Evolutionary conservation across 2,329 filamentous ascomycete genomes (phyloP), one percentile per base, ranked within the genome.

Genomic region (Dactylonectria estremocensis): DNA sequence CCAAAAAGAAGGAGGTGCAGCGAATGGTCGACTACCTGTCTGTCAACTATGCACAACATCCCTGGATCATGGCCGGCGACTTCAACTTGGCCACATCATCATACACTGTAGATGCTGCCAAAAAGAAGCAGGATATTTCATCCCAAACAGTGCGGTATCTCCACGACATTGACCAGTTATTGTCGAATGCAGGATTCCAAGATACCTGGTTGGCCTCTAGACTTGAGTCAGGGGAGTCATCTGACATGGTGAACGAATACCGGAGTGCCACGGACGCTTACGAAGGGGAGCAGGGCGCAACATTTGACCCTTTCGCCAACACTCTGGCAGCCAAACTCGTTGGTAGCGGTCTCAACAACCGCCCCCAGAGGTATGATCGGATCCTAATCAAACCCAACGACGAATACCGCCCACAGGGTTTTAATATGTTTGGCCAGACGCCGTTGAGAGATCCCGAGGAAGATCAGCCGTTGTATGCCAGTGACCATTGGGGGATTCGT

Each of bases 311-410:
- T 0, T 79, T 79, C 2, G 79, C 79, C 6, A 93, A 93, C 71
- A 76, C 78, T 1, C 81, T 91, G 13, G 90, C 90, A 3, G 83
- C 85, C 1, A 80, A 83, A 11, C 84, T 85, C 3, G 84, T 86
- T 1, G 82, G 82, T 3, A 80, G 76, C 52, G 83, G 84, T 1
- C 78, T 82, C 53, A 84, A 88, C 54, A 85, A 85, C 70, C 83
- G 89, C 20, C 90, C 91, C 2, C 90, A 92, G 73, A 81, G 91
- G 54, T 92, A 92, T 67, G 90, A 92, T 72, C 84, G 90, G 37
- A 89, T 93, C 50, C 78, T 92, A 3, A 77, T 90, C 37, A 86
- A 83, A 22, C 37, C 61, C 24, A 33, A 61, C 50, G 76, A 87
- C 6, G 73, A 77, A 16, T 77, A 87, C 5, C 70, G 65, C 1